Percentiles rank a stretch among this genome's conserved stretches.
These are phyloP conservation scores for Quercus variabilis DNA, from an alignment of 306 rosid genomes.

Conservation along the genomic window DNA sequence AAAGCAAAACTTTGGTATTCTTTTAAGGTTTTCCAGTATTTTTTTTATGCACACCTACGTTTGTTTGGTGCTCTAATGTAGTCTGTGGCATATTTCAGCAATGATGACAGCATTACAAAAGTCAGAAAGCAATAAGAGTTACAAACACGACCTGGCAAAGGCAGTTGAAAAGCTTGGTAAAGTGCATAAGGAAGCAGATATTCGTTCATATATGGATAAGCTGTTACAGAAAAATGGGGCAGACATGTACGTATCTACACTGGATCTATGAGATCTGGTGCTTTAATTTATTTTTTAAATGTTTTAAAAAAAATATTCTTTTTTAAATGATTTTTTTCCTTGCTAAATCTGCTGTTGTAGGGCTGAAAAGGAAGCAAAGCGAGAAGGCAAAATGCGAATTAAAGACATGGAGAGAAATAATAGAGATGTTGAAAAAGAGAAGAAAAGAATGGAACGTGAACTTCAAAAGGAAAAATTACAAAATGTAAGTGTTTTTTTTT, in stretches of 20 bases:
- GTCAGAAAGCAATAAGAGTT: conserved; percentile 41
- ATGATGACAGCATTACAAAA: conserved; percentile 48
- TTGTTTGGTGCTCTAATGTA: neutral
- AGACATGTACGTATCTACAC: conserved; percentile 48
- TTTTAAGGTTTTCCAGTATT: neutral
- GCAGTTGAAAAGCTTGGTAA: conserved; percentile 63
- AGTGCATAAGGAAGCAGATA: conserved; percentile 49
- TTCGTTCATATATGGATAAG: conserved; percentile 50
- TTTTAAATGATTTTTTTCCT: neutral
- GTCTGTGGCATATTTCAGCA: conserved; percentile 40
- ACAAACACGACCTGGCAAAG: conserved; percentile 38
- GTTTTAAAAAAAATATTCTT: neutral
- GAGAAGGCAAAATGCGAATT: conserved; percentile 59
- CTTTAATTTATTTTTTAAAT: conserved; percentile 1
- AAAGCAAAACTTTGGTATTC: neutral
- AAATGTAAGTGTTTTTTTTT: conserved; percentile 44
- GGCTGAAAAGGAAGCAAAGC: conserved; percentile 64
- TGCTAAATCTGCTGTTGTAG: conserved; percentile 32
- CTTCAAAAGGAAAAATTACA: conserved; percentile 45
- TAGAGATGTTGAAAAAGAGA: conserved; percentile 66
- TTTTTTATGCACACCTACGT: neutral
- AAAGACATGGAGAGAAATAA: conserved; percentile 68
- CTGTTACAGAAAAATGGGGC: conserved; percentile 54
- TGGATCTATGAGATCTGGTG: conserved; percentile 7
- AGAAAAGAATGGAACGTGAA: conserved; percentile 44